Evolutionary conservation across 1,139 yeast species (phyloP), one percentile per base, ranked within the genome.

Genomic region (Zygoascus hellenicus): DNA sequence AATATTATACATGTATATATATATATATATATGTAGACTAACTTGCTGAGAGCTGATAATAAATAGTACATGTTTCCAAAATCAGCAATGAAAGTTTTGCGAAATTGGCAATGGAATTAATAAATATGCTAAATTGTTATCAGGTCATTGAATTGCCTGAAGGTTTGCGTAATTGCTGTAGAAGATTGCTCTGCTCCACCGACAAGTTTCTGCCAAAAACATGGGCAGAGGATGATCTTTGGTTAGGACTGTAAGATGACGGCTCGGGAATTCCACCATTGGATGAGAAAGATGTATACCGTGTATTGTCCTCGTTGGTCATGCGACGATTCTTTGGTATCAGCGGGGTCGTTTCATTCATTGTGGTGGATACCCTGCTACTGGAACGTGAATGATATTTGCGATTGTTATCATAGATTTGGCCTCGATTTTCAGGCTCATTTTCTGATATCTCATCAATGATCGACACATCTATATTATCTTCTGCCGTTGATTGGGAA

Each of bases 161-260:
- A 44, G 47, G 41, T 38, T 51, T 49, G 14, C 53, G 65, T 44
- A 76, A 57, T 54, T 72, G 78, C 38, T 66, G 66, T 44, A 76
- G 59, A 33, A 77, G 58, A 53, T 75, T 78, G 42, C 63, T 64
- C 53, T 77, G 80, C 56, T 76, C 81, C 54, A 64, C 73, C 0
- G 79, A 74, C 44, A 75, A 60, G 1, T 67, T 65, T 44, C 78
- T 60, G 40, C 57, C 62, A 28, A 41, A 13, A 5, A 37, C 29
- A 15, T 33, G 32, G 28, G 38, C 43, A 16, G 36, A 34, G 3
- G 19, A 19, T 14, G 38, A 16, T 22, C 50, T 49, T 16, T 45
- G 50, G 35, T 45, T 39, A 14, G 45, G 46, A 3, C 55, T 46
- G 31, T 51, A 55, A 4, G 60, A 59, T 4, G 49, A 50, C 9